Evolutionary conservation across 768 basidiomycete genomes (phyloP).

Genomic region (Trametes villosa): DNA sequence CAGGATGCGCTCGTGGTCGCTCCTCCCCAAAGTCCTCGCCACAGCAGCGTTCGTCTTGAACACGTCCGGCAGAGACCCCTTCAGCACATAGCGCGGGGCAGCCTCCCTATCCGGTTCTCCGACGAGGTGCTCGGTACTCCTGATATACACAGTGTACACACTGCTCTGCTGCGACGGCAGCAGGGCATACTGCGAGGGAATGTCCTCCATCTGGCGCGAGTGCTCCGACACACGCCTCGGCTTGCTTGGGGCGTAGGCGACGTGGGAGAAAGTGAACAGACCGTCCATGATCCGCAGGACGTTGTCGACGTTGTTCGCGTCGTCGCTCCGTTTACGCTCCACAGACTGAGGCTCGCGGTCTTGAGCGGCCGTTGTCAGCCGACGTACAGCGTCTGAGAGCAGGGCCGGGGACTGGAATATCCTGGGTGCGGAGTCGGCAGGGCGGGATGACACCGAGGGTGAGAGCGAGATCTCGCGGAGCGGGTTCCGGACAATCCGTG

Average conservation of each 20-base stretch:
- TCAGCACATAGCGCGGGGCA: conserved; percentile 63
- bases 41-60: conserved; percentile 64
- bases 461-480: conserved; percentile 53
- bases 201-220: conserved; percentile 45
- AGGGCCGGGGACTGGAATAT: conserved; percentile 67
- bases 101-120: conserved; percentile 56
- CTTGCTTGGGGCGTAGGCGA: conserved; percentile 9
- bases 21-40: conserved; percentile 62
- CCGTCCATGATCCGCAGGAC: conserved; percentile 82
- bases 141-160: conserved; percentile 65
- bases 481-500: conserved; percentile 67
- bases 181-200: conserved; percentile 47
- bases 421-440: conserved; percentile 33
- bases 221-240: conserved; percentile 43
- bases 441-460: conserved; percentile 37
- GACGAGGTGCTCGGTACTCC: conserved; percentile 51
- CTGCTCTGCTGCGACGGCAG: conserved; percentile 56
- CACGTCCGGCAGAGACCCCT: conserved; percentile 46
- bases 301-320: conserved; percentile 61
- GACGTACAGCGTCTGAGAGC: conserved; percentile 73
- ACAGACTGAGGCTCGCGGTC: conserved; percentile 49
- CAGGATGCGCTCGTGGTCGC: conserved; percentile 75
- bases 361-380: conserved; percentile 62
- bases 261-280: conserved; percentile 50
- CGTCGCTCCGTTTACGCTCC: conserved; percentile 49